phyloP scores from a whole-genome alignment of 192 early-diverging fungal species.

The Gaertneriomyces semiglobifer region DNA sequence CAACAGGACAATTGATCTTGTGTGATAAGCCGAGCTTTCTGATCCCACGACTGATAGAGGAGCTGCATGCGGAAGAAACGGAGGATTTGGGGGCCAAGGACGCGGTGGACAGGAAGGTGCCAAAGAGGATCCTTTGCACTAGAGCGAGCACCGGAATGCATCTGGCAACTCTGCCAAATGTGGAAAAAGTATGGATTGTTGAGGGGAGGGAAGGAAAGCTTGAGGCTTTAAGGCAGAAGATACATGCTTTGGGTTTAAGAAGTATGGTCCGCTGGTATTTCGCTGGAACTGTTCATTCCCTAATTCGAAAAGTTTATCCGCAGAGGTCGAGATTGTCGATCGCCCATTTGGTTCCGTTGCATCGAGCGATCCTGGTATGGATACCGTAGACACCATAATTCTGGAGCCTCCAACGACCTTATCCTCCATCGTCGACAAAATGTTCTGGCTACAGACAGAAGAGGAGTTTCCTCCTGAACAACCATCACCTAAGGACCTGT shows the following conservation, averaged over 20 bases:
- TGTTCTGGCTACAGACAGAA: neutral
- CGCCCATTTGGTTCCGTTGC: slow-evolving; percentile 90
- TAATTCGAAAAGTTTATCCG: slow-evolving; percentile 35
- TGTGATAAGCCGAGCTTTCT: slow-evolving; percentile 52
- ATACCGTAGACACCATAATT: slow-evolving; percentile 68
- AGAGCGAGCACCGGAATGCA: too few species aligned
- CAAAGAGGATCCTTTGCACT: too few species aligned
- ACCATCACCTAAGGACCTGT: slow-evolving; percentile 47
- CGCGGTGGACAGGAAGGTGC: too few species aligned
- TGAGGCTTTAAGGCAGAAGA: too few species aligned
- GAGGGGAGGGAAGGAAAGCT: neutral
- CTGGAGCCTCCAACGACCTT: slow-evolving; percentile 42
- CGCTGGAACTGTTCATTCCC: slow-evolving; percentile 26
- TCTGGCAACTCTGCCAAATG: neutral
- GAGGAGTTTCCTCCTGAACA: slow-evolving; percentile 69
- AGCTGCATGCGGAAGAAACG: slow-evolving; percentile 4
- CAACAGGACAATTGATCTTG: neutral
- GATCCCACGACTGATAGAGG: slow-evolving; percentile 35
- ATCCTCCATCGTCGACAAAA: neutral
- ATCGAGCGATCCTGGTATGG: slow-evolving; percentile 75
- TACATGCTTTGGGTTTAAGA: too few species aligned
- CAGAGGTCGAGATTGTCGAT: slow-evolving; percentile 76
- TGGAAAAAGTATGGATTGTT: slow-evolving; percentile 12
- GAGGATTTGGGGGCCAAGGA: neutral
- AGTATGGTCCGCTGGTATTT: too few species aligned